These are phyloP conservation scores for Carpinus viminea DNA, from an alignment of 306 rosid genomes.

Conservation along the genomic window DNA sequence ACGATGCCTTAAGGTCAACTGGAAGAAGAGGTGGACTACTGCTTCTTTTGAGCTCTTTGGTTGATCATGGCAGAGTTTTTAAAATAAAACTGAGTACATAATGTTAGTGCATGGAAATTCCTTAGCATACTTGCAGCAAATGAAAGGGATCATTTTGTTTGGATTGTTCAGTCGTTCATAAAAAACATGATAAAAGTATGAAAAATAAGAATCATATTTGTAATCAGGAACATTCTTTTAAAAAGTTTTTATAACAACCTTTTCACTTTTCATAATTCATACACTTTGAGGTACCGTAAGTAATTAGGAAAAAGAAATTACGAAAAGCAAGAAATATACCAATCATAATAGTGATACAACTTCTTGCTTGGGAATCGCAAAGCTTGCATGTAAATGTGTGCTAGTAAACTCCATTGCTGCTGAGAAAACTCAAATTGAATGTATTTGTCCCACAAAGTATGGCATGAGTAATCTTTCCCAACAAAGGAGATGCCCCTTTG, in stretches of 20 bases:
- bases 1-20: not conserved
- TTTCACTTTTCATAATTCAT: not conserved
- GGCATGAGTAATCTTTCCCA: conserved; percentile 81
- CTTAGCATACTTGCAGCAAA: too few species aligned
- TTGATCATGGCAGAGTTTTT: too few species aligned
- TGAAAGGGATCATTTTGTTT: too few species aligned
- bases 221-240: not conserved
- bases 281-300: not conserved
- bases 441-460: conserved; percentile 84
- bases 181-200: too few species aligned
- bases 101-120: not conserved
- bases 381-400: conserved; percentile 73
- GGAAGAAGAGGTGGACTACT: too few species aligned
- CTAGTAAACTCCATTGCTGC: conserved; percentile 70
- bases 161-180: too few species aligned
- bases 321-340: conserved; percentile 49
- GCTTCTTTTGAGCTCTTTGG: too few species aligned
- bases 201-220: not conserved
- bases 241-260: not conserved
- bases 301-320: not conserved
- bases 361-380: conserved; percentile 83
- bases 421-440: conserved; percentile 81
- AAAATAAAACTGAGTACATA: not conserved
- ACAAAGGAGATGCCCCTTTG: conserved; percentile 76
- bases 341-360: conserved; percentile 60